Evolutionary conservation across 345 rosid species (phyloP).

Genomic region (rapeseed (Brassica napus)): Da-Ae NC_063452.1:3847501-3848000

Average conservation of each 20-base stretch:
- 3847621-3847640: conserved; percentile 31
- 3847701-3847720: conserved; percentile 26
- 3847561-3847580: conserved; percentile 34
- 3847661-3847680: conserved; percentile 23
- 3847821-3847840: no score
- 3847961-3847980: conserved; percentile 69
- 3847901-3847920: conserved; percentile 53
- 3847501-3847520: conserved; percentile 44
- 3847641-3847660: conserved; percentile 15
- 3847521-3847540: conserved; percentile 38
- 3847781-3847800: no score
- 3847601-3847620: conserved; percentile 12
- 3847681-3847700: conserved; percentile 29
- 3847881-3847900: conserved; percentile 61
- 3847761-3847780: no score
- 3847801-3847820: no score
- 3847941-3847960: conserved; percentile 81
- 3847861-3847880: conserved; percentile 65
- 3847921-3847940: conserved; percentile 65
- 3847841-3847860: neutral
- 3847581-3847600: conserved; percentile 38
- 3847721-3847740: conserved; percentile 27
- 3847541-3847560: conserved; percentile 38
- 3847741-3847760: neutral
- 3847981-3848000: neutral